phyloP scores from a whole-genome alignment of 75 land plant genomes.

The Picea sitchensis region DNA sequence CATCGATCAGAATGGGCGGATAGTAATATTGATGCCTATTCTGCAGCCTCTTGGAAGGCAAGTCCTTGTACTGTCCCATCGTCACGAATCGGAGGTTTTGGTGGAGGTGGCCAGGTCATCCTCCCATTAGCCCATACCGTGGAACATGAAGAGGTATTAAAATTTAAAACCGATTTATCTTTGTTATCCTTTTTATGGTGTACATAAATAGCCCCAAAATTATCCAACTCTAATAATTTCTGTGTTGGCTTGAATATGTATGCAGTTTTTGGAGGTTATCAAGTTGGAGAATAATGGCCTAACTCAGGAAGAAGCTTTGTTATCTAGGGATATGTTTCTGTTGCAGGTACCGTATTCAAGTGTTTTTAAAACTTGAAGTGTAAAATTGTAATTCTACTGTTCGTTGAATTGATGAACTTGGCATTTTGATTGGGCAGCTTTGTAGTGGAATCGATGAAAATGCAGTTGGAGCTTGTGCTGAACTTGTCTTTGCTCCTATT shows the following conservation, averaged over 20 bases:
- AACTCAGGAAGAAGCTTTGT: conserved; percentile 41
- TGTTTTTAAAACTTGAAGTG: conserved; percentile 8
- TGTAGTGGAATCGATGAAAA: conserved; percentile 86
- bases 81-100: conserved; percentile 38
- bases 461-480: conserved; percentile 79
- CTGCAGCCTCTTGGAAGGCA: conserved; percentile 48
- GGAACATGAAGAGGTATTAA: conserved; percentile 76
- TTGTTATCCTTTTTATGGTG: background rate
- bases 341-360: conserved; percentile 47
- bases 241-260: background rate
- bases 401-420: background rate
- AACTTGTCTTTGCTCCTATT: conserved; percentile 92
- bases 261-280: conserved; percentile 67
- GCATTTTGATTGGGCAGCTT: conserved; percentile 37
- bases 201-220: background rate
- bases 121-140: conserved; percentile 81
- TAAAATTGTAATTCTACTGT: background rate
- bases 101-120: conserved; percentile 56
- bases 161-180: background rate
- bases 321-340: conserved; percentile 62
- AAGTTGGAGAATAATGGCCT: conserved; percentile 61
- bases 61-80: conserved; percentile 40
- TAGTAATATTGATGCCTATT: conserved; percentile 62
- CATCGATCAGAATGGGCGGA: conserved; percentile 99
- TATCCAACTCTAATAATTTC: background rate